Conservation (phyloP, 1,139 yeast genomes). For the Magnusiomyces fungicola region DNA sequence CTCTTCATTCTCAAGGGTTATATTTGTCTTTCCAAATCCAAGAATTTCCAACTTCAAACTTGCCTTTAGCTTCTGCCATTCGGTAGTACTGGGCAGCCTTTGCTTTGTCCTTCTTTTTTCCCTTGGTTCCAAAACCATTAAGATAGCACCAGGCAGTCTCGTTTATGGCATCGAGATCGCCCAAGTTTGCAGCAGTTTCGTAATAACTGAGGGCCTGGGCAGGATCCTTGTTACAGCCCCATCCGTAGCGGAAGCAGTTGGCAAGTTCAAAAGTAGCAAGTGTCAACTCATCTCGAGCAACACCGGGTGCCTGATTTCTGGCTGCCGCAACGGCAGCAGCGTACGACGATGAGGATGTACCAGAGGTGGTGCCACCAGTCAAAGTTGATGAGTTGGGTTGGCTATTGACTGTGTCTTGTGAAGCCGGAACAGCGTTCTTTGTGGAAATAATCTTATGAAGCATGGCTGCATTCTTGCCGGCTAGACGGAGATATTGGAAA, state of each 20-base stretch:
- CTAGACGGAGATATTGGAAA: slow-evolving; percentile 25
- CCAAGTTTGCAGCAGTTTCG: slow-evolving; percentile 31
- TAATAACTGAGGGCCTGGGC: slow-evolving; percentile 28
- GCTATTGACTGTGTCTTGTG: background rate
- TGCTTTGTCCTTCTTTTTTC: slow-evolving; percentile 27
- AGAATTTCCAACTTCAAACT: slow-evolving; percentile 30
- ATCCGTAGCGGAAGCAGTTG: slow-evolving; percentile 31
- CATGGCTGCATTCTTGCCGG: slow-evolving; percentile 26
- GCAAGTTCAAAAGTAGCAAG: slow-evolving; percentile 32
- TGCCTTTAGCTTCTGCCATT: slow-evolving; percentile 28
- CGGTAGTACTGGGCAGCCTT: slow-evolving; percentile 29
- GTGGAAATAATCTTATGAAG: slow-evolving; percentile 20
- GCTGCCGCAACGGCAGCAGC: background rate
- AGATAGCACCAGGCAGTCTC: slow-evolving; percentile 29
- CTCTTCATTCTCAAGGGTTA: slow-evolving; percentile 11
- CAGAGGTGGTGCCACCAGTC: no score
- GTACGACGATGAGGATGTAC: background rate
- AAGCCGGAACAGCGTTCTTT: background rate
- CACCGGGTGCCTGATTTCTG: slow-evolving; percentile 7
- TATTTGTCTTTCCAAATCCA: slow-evolving; percentile 34
- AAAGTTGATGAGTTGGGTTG: no score
- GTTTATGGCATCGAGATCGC: slow-evolving; percentile 33
- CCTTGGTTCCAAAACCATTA: slow-evolving; percentile 27
- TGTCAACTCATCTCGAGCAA: slow-evolving; percentile 27
- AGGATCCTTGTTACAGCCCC: slow-evolving; percentile 31